Base-by-base conservation (phyloP, 306 rosid species). In the Prunus kanzakura region DNA sequence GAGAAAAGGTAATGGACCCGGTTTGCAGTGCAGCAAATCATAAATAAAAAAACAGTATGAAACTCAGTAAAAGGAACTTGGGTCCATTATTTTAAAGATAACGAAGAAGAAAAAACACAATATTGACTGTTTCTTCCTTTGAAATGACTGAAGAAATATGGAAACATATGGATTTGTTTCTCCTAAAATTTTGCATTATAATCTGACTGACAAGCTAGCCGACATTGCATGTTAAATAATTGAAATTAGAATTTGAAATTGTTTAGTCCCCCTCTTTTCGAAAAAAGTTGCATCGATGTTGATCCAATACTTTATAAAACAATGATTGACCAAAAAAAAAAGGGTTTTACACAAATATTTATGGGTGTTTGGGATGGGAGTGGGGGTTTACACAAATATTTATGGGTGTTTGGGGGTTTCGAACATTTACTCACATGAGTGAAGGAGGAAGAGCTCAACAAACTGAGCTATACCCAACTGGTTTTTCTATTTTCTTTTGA, bases 151-250 rank as follows among this genome's bases (percentile, higher is more conserved):
- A 74, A 45, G 56, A 45, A 65, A 71, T 8, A 47, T 50, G 0
- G 27, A 18, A 16, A 46, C n/a, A 4, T 61, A 54, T 29, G 22
- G 75, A 78, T 77, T 82, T 74, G 79, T 75, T 72, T 84, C 77
- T 75, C 83, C 87, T 51, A 49, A 72, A 78, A 75, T 83, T 73
- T 69, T 51, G 19, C 84, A 19, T 55, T 80, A 63, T 13, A 38
- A 83, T 77, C 78, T 69, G 77, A 54, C 77, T 14, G 32, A 25
- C 23, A 41, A 72, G 8, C 25, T 58, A 22, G 76, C 76, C 67
- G 45, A 73, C 76, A 23, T 57, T 57, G 56, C 43, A 72, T 57
- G 54, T 57, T 58, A 58, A 58, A 58, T 41, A 58, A 16, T 58
- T 23, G 4, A 8, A 15, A 58, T 23, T 58, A 43, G 8, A 8